These are phyloP conservation scores for Botrytis cinerea DNA, from an alignment of 2,329 filamentous ascomycete species.

Conservation along the genomic window DNA sequence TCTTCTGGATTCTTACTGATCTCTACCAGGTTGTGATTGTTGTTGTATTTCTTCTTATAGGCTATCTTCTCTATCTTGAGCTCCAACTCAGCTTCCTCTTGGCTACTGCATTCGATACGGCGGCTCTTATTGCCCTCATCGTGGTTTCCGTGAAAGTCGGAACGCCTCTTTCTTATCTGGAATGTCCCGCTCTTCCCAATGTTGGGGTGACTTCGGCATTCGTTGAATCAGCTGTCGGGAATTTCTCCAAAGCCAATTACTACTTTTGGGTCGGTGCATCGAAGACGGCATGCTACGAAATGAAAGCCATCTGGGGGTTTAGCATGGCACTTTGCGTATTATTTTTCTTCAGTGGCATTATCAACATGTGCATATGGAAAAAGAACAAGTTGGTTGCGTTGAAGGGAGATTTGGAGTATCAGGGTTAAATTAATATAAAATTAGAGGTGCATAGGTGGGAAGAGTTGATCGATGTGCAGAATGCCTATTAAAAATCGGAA, in stretches of 20 bases:
- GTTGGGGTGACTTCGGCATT: slow-evolving; percentile 48
- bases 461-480: neutral
- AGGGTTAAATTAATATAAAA: neutral
- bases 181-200: slow-evolving; percentile 60
- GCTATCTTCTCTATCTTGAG: slow-evolving; percentile 84
- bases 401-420: slow-evolving; percentile 33
- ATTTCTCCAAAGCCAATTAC: slow-evolving; percentile 49
- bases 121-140: slow-evolving; percentile 74
- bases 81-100: slow-evolving; percentile 74
- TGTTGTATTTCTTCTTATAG: slow-evolving; percentile 65
- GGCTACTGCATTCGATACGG: slow-evolving; percentile 63
- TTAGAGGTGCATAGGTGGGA: neutral
- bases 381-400: slow-evolving; percentile 27
- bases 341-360: slow-evolving; percentile 63
- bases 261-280: slow-evolving; percentile 54
- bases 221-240: slow-evolving; percentile 47
- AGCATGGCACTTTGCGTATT: slow-evolving; percentile 75
- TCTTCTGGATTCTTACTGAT: neutral
- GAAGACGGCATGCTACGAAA: slow-evolving; percentile 72
- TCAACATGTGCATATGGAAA: slow-evolving; percentile 60
- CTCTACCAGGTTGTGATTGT: slow-evolving; percentile 50
- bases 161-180: slow-evolving; percentile 75
- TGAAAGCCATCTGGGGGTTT: slow-evolving; percentile 86
- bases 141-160: slow-evolving; percentile 77
- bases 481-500: neutral